Conservation (phyloP, 257 asterid species). For the Fraxinus cuspidata region DNA sequence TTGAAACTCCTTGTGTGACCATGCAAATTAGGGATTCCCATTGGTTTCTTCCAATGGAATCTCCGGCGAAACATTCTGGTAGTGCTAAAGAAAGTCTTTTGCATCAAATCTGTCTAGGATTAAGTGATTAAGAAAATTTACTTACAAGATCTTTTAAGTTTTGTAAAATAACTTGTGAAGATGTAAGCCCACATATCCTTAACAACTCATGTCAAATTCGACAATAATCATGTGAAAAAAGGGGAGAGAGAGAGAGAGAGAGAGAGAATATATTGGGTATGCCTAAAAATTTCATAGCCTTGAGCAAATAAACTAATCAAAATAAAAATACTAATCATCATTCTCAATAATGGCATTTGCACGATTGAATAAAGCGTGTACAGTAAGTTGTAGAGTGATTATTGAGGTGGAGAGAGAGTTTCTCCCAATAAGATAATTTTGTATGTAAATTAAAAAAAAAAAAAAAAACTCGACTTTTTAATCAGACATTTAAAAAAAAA, state of each 20-base stretch:
- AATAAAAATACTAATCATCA: constrained; percentile 4
- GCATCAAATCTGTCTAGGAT: constrained; percentile 51
- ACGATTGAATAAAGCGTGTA: background rate
- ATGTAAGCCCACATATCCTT: background rate
- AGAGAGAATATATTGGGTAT: no score
- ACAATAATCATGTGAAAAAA: no score
- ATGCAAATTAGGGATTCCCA: constrained; percentile 93
- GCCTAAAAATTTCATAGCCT: background rate
- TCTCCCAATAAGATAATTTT: no score
- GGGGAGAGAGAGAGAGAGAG: no score
- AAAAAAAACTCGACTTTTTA: no score
- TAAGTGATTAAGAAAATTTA: background rate
- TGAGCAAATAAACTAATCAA: background rate
- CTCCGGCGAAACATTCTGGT: constrained; percentile 68
- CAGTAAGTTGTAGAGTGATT: constrained; percentile 4
- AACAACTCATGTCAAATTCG: no score
- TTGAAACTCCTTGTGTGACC: constrained; percentile 69
- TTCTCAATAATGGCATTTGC: constrained; percentile 26
- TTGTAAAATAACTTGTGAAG: background rate
- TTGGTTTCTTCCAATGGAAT: constrained; percentile 91
- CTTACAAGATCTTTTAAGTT: background rate
- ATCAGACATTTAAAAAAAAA: no score
- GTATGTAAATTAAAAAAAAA: no score
- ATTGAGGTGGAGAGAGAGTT: background rate
- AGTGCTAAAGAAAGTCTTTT: constrained; percentile 52